Percentiles rank a stretch among this genome's conserved stretches.
Conservation (phyloP, 305 asterid genomes). For the Solanum hybrid region DNA sequence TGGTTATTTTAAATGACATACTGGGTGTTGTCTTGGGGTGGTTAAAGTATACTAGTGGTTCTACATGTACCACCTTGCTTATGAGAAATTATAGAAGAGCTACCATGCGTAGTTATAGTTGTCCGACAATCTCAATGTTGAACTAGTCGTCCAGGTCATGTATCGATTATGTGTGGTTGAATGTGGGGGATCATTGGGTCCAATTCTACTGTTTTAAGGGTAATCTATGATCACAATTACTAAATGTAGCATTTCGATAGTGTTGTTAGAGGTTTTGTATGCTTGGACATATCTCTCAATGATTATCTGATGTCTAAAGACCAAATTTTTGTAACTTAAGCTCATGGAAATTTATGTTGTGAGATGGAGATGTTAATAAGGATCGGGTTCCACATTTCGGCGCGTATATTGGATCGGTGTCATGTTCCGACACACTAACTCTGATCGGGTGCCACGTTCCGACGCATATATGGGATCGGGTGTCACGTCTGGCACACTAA, state of each 20-base stretch:
- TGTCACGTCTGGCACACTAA: not conserved
- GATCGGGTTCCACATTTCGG: not conserved
- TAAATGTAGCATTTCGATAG: no score
- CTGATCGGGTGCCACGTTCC: not conserved
- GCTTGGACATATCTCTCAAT: not conserved
- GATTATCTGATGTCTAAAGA: no score
- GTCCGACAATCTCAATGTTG: not conserved
- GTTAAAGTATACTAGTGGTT: not conserved
- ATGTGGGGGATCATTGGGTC: not conserved
- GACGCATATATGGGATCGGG: not conserved
- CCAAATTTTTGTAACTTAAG: not conserved
- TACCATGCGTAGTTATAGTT: not conserved
- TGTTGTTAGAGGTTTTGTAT: not conserved
- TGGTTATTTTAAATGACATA: not conserved
- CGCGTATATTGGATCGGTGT: not conserved
- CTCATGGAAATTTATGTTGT: not conserved
- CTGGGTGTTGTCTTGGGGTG: not conserved
- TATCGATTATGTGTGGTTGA: not conserved
- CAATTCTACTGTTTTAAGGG: not conserved
- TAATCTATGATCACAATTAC: not conserved
- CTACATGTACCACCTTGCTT: not conserved
- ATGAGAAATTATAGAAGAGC: not conserved
- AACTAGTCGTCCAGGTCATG: not conserved
- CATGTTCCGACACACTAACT: not conserved
- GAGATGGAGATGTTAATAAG: not conserved